Conservation (phyloP, 1,284 basidiomycete species). For the Heliocybe sulcata region DNA sequence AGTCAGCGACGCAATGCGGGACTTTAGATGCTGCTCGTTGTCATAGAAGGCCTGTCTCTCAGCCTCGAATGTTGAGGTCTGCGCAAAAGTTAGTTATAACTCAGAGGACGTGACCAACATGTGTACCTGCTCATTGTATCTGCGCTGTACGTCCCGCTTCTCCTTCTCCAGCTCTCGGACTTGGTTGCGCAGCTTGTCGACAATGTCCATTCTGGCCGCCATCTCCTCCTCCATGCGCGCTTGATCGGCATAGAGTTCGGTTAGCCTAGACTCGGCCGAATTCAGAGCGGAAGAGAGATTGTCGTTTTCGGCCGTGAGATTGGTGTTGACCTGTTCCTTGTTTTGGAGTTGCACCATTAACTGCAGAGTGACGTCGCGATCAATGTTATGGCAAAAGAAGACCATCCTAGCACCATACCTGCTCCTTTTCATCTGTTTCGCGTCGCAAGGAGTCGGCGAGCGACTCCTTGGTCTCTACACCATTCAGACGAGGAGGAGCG, state of each 20-base stretch:
- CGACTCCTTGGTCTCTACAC: conserved; percentile 37
- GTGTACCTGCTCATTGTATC: conserved; percentile 78
- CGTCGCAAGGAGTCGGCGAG: conserved; percentile 58
- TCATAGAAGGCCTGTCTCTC: conserved; percentile 83
- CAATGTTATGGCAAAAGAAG: conserved; percentile 3
- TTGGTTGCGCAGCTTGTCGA: conserved; percentile 70
- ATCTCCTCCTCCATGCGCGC: conserved; percentile 70
- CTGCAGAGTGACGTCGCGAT: conserved; percentile 28
- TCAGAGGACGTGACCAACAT: conserved; percentile 8
- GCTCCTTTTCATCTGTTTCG: conserved; percentile 75
- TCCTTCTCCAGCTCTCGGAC: conserved; percentile 78
- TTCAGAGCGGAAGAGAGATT: conserved; percentile 55
- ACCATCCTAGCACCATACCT: conserved; percentile 33
- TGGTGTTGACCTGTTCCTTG: conserved; percentile 62
- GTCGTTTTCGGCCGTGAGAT: conserved; percentile 55
- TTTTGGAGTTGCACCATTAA: conserved; percentile 69
- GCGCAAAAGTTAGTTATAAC: conserved; percentile 6
- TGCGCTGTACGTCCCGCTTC: conserved; percentile 66
- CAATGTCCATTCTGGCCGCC: conserved; percentile 68
- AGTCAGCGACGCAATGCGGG: conserved; percentile 72
- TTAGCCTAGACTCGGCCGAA: conserved; percentile 58
- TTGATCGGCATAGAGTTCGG: conserved; percentile 75
- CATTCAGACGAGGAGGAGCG: conserved; percentile 26
- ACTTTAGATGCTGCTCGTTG: conserved; percentile 83
- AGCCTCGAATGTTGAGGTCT: conserved; percentile 77